Evolutionary conservation across 768 basidiomycete species (phyloP).

Genomic region (Trametes cingulata): DNA sequence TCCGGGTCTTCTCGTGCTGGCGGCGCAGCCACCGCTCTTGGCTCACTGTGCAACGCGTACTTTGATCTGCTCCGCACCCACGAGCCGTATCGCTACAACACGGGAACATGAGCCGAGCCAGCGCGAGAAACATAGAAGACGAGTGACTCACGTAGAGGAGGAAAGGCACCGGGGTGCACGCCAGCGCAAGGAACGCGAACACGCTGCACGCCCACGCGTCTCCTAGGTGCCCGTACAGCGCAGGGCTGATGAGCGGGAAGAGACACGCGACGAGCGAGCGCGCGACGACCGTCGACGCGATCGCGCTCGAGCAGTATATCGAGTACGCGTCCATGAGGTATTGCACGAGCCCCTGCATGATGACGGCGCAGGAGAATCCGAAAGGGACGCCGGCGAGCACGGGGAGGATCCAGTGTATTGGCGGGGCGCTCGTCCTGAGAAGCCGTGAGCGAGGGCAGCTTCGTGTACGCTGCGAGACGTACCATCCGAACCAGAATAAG

Average conservation of each 20-base stretch:
- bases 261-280: constrained; percentile 62
- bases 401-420: constrained; percentile 65
- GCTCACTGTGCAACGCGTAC: constrained; percentile 13
- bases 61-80: constrained; percentile 21
- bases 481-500: constrained; percentile 71
- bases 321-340: constrained; percentile 75
- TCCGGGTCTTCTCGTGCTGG: neutral
- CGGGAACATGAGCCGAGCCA: neutral
- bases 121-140: too few species aligned
- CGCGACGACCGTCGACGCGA: constrained; percentile 68
- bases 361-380: constrained; percentile 60
- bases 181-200: constrained; percentile 51
- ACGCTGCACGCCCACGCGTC: constrained; percentile 57
- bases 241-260: constrained; percentile 59
- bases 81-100: constrained; percentile 19
- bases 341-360: constrained; percentile 61
- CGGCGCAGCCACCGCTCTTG: neutral
- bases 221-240: constrained; percentile 53
- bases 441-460: constrained; percentile 7
- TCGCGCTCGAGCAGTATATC: constrained; percentile 65
- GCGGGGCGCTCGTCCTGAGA: constrained; percentile 49
- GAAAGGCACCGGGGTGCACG: constrained; percentile 56
- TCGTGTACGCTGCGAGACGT: constrained; percentile 27
- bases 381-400: constrained; percentile 69
- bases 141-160: constrained; percentile 56